Evolutionary conservation across 768 basidiomycete species (phyloP), one percentile per base, ranked within the genome.

Genomic region (Auricularia sp.): DNA sequence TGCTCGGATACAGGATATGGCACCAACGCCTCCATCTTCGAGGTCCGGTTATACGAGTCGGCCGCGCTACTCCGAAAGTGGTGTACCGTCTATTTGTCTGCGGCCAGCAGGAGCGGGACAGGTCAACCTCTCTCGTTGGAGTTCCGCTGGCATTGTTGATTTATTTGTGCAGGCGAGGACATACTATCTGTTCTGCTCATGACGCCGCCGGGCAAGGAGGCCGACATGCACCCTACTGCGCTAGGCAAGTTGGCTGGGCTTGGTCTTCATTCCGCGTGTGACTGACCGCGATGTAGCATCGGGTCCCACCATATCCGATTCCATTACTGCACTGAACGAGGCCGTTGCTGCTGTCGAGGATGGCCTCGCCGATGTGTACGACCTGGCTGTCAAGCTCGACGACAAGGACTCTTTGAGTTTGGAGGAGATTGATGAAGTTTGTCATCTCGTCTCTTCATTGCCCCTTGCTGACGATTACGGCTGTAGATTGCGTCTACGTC

Each of bases 221-320:
- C 23, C 8, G 56, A 59, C 29, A 29, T 59, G 29, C 56, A 59
- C 23, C 56, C 56, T 29, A 59, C 56, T 29, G 56, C 56, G 56
- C 47, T 51, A 8, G 47, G 47, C 29, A 29, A 29, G 29, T 29
- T 39, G 21, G 18, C 33, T 62, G 65, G 8, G 53, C 36, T 23
- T 43, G 14, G n/a, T 62, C 3, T 21, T 39, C n/a, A 33, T 35
- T 29, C 14, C 12, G 18, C 51, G 61, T 16, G 34, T 36, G 18
- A 29, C 10, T 62, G 29, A 39, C 18, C 18, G 3, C 44, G 62
- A 11, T 10, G 16, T 66, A 90, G 91, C 87, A 1, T 87, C 87
- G 7, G 81, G 89, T 18, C 91, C 91, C 10, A 88, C 87, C 0
- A 77, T 93, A 3, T 87, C 88, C 3, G 87, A 91, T 69, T 82